A percentile compares a stretch with the other conserved stretches of the same genome.
Evolutionary conservation across 768 basidiomycete species (phyloP).

Genomic region (Amanita phalloides): DNA sequence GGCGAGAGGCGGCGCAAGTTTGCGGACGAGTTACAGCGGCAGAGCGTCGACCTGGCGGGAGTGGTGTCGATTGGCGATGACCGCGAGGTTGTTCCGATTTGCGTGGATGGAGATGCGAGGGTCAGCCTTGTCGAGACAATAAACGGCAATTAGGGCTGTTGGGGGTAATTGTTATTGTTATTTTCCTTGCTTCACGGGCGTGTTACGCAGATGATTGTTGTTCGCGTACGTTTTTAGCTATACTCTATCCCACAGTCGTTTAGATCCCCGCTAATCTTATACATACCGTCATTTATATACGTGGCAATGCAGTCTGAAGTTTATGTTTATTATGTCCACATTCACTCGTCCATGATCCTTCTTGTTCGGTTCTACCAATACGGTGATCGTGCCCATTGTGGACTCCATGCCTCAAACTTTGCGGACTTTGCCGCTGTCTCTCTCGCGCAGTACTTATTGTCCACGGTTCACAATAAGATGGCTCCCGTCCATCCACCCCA

Average conservation of each 20-base stretch:
- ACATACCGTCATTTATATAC: not conserved
- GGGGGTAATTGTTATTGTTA: not conserved
- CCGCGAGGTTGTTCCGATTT: not conserved
- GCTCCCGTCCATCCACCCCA: not conserved
- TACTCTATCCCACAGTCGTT: slow-evolving; percentile 1
- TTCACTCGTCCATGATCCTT: not conserved
- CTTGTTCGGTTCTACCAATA: not conserved
- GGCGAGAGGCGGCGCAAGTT: slow-evolving; percentile 56
- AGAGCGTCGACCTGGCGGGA: not conserved
- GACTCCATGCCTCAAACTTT: not conserved
- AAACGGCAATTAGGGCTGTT: not conserved
- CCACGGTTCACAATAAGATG: not conserved
- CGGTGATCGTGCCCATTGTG: not conserved
- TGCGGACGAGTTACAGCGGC: slow-evolving; percentile 12
- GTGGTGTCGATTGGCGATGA: not conserved
- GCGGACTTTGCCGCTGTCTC: not conserved
- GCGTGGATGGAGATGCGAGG: not conserved
- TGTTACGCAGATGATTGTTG: not conserved
- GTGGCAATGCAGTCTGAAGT: not conserved
- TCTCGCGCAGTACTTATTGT: not conserved
- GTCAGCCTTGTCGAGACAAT: not conserved
- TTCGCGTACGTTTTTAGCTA: not conserved
- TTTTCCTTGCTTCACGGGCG: not conserved
- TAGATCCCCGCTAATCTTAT: slow-evolving; percentile 1
- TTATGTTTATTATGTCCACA: not conserved